Base-by-base conservation (phyloP, 345 rosid genomes). In the Psidium guajava region DNA sequence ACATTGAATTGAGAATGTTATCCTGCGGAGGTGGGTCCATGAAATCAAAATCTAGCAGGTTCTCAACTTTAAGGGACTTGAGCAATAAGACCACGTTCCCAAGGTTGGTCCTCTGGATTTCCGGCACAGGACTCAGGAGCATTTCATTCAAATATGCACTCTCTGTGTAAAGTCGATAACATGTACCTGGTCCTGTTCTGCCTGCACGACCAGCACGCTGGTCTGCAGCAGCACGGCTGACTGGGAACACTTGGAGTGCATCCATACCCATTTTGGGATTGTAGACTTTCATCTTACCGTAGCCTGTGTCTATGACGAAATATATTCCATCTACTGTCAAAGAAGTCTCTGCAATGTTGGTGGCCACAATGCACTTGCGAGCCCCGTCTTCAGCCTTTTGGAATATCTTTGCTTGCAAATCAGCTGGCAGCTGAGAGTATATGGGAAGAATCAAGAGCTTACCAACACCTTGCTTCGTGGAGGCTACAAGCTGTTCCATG, bases 21-120 rank as follows among this genome's bases (percentile, higher is more conserved):
- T 97, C 99, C 87, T 96, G 98, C 2, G 99, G 99, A 54, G 99
- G 99, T 28, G 99, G 99, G 87, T 97, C 99, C 99, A 97, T 97
- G 86, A 97, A 97, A 87, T 97, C 99, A 83, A 97, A 97, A 88
- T 96, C 98, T 53, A 97, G 93, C 91, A 96, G 89, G 91, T 97
- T 95, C 25, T 96, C 98, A 15, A 97, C 90, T 88, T 97, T 95
- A 77, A 96, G 92, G 11, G 99, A 97, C 92, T 97, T 97, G 83
- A 97, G 93, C 93, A 97, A 87, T 90, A 97, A 87, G 61, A 97
- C 98, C 82, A 97, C 99, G 59, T 95, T 95, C 82, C 99, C 99
- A 74, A 97, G 98, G 90, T 97, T 97, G 82, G 99, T 97, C 83
- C 99, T 90, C 89, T 96, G 99, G 86, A 97, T 97, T 95, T 97